These are phyloP conservation scores for Coemansia sp. DNA, from an alignment of 192 early-diverging fungal genomes.

Conservation along the genomic window DNA sequence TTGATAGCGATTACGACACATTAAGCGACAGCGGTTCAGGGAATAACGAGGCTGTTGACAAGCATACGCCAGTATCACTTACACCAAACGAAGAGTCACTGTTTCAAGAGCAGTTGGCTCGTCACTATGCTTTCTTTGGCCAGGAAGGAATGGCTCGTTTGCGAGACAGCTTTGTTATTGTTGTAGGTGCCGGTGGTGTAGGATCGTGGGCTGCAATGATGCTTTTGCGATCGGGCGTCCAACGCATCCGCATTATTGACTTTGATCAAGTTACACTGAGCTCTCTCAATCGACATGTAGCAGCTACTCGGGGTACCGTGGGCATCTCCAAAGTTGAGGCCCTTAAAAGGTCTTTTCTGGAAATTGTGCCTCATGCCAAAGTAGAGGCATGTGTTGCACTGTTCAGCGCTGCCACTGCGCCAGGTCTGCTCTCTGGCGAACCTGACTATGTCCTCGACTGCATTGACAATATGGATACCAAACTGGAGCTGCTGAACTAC, in stretches of 20 bases:
- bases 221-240: conserved; percentile 86
- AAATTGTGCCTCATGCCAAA: conserved; percentile 74
- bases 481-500: conserved; percentile 82
- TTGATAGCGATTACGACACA: conserved; percentile 12
- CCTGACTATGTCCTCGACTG: conserved; percentile 83
- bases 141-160: conserved; percentile 72
- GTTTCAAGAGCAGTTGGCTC: conserved; percentile 78
- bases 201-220: conserved; percentile 89
- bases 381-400: conserved; percentile 78
- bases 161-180: conserved; percentile 81
- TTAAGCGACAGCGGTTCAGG: conserved; percentile 1
- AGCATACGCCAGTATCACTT: conserved; percentile 37
- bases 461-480: conserved; percentile 96
- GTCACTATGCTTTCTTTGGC: conserved; percentile 88
- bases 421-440: conserved; percentile 65
- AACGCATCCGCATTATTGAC: conserved; percentile 84
- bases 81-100: conserved; percentile 62
- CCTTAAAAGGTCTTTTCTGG: conserved; percentile 68
- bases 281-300: conserved; percentile 91
- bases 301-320: conserved; percentile 85
- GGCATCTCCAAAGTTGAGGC: conserved; percentile 82
- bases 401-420: conserved; percentile 69
- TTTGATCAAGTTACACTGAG: conserved; percentile 97
- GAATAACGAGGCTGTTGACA: conserved; percentile 25
- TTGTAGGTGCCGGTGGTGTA: conserved; percentile 95